Percentiles rank a stretch among this genome's conserved stretches.
phyloP scores from a whole-genome alignment of 2,329 filamentous ascomycete species.

The Alternaria sp. region DNA sequence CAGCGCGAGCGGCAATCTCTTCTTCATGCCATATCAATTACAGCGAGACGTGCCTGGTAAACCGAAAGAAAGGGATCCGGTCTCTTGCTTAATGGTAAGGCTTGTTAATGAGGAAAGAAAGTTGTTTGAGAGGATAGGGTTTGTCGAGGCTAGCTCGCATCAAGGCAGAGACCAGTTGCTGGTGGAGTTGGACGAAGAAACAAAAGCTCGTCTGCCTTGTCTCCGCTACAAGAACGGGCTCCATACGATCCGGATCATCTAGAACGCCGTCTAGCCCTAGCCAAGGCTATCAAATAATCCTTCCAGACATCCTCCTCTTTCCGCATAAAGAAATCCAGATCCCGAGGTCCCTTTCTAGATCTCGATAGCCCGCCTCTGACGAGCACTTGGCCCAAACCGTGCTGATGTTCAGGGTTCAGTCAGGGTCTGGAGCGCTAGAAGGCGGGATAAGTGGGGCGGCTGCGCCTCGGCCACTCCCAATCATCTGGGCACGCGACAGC shows the following conservation, averaged over 20 bases:
- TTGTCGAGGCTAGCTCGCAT: neutral
- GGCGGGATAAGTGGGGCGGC: constrained; percentile 6
- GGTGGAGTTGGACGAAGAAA: constrained; percentile 8
- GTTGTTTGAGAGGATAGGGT: constrained; percentile 1
- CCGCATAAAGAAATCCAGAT: neutral
- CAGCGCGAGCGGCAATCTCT: neutral
- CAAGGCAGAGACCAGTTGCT: neutral
- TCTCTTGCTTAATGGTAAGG: neutral
- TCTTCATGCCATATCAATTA: neutral
- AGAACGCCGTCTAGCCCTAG: neutral
- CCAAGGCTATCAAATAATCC: neutral
- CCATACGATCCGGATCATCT: constrained; percentile 17
- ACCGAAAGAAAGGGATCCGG: neutral
- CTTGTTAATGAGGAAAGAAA: neutral
- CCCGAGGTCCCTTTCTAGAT: neutral
- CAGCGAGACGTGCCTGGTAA: neutral
- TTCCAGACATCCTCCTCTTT: neutral
- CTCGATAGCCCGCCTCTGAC: neutral
- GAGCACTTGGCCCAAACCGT: neutral
- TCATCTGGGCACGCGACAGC: constrained; percentile 17
- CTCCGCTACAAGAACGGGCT: constrained; percentile 14
- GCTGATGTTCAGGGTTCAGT: constrained; percentile 12
- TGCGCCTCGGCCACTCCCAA: constrained; percentile 1
- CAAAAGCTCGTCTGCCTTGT: constrained; percentile 14
- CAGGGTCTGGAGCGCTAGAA: neutral